These are phyloP conservation scores for Tylopilus sp. DNA, from an alignment of 768 basidiomycete species.

Conservation along the genomic window DNA sequence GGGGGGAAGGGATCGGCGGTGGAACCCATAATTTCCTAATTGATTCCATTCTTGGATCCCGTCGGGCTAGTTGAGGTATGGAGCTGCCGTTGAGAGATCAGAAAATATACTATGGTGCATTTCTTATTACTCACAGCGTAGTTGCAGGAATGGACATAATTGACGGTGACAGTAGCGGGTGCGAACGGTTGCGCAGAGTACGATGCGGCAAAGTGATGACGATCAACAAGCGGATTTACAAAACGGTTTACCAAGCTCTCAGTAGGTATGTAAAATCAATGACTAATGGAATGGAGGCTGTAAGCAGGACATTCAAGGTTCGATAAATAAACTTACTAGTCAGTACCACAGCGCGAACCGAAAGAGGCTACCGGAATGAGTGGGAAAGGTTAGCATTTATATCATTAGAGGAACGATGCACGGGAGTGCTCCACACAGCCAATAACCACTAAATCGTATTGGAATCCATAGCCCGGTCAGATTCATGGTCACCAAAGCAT, in stretches of 20 bases:
- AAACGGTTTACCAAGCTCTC: neutral
- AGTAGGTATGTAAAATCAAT: neutral
- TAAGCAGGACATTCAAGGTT: neutral
- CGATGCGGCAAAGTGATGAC: neutral
- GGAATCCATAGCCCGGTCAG: neutral
- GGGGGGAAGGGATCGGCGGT: neutral
- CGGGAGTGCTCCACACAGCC: neutral
- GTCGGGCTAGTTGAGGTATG: neutral
- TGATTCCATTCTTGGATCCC: neutral
- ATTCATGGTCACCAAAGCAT: neutral
- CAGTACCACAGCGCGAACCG: conserved; percentile 15
- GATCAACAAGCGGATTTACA: neutral
- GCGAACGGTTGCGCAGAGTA: neutral
- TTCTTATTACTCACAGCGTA: neutral
- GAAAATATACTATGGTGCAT: neutral
- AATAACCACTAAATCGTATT: neutral
- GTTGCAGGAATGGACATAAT: neutral
- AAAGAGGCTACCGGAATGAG: conserved; percentile 7
- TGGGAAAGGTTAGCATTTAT: neutral
- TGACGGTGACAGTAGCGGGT: neutral
- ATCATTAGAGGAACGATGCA: neutral
- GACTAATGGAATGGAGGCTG: conserved; percentile 4
- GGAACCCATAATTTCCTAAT: neutral
- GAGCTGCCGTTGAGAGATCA: neutral
- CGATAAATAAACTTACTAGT: conserved; percentile 9